These are phyloP conservation scores for Syzygium aqueum DNA, from an alignment of 345 rosid species.

Conservation along the genomic window DNA sequence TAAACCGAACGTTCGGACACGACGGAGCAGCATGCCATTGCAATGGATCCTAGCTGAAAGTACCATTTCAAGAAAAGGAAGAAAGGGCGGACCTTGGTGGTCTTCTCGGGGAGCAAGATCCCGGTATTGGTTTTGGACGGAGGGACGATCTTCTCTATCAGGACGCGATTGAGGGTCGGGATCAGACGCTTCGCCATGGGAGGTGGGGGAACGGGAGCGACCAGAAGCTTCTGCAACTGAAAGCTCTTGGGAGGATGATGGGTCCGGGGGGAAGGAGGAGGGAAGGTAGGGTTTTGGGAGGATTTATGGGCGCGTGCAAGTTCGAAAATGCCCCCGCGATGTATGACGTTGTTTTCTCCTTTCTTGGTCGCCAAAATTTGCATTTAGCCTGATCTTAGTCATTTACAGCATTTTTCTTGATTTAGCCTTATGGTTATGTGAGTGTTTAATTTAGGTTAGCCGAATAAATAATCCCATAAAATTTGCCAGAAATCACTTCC, in stretches of 20 bases:
- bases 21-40: neutral
- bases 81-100: slow-evolving; percentile 35
- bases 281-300: slow-evolving; percentile 1
- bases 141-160: slow-evolving; percentile 64
- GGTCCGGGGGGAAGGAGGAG: neutral
- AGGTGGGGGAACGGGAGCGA: neutral
- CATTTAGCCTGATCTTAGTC: neutral
- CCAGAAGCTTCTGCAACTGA: neutral
- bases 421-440: neutral
- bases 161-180: slow-evolving; percentile 58
- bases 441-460: neutral
- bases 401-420: neutral
- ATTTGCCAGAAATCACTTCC: neutral
- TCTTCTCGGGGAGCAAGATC: slow-evolving; percentile 59
- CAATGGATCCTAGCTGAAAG: neutral
- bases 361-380: neutral
- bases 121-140: slow-evolving; percentile 66
- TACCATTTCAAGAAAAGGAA: neutral
- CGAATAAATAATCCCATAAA: neutral
- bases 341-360: neutral
- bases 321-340: neutral
- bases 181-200: slow-evolving; percentile 76
- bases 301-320: neutral
- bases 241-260: neutral
- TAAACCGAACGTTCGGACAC: neutral